Percentiles rank a stretch among this genome's conserved stretches.
phyloP scores from a whole-genome alignment of 2,329 filamentous ascomycete genomes.

The Fusarium abutilonis region DNA sequence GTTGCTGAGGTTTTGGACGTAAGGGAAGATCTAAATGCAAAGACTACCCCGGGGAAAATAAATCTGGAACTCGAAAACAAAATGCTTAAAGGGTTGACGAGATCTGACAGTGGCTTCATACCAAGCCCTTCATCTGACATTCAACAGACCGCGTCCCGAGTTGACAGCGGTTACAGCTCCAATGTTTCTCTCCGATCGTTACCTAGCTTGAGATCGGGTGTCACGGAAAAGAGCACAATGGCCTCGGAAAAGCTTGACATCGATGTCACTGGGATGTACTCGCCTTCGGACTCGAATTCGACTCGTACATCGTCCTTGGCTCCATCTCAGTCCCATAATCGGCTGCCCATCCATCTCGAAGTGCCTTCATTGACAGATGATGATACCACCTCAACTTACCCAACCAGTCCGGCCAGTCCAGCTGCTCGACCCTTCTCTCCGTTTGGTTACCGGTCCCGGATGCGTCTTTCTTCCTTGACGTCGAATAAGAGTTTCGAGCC shows the following conservation, averaged over 20 bases:
- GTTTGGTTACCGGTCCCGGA: conserved; percentile 29
- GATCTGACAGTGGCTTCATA: conserved; percentile 61
- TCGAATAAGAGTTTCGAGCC: conserved; percentile 34
- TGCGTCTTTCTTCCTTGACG: conserved; percentile 37
- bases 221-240: conserved; percentile 36
- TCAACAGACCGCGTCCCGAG: conserved; percentile 61
- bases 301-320: conserved; percentile 32
- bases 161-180: conserved; percentile 71
- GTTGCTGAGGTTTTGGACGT: conserved; percentile 52
- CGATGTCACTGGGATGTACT: conserved; percentile 23
- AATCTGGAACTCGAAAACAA: conserved; percentile 37
- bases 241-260: conserved; percentile 28
- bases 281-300: conserved; percentile 34
- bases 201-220: conserved; percentile 45
- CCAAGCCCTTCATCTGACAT: conserved; percentile 58
- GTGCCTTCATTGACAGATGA: conserved; percentile 32
- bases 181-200: conserved; percentile 67
- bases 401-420: conserved; percentile 31
- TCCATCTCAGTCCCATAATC: conserved; percentile 30
- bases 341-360: conserved; percentile 35
- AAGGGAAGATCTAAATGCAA: conserved; percentile 57
- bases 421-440: conserved; percentile 31
- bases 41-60: conserved; percentile 44
- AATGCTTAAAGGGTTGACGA: conserved; percentile 38
- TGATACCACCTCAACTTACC: conserved; percentile 30